phyloP scores from a whole-genome alignment of 2,329 filamentous ascomycete genomes.

The Aspergillus chevalieri region DNA sequence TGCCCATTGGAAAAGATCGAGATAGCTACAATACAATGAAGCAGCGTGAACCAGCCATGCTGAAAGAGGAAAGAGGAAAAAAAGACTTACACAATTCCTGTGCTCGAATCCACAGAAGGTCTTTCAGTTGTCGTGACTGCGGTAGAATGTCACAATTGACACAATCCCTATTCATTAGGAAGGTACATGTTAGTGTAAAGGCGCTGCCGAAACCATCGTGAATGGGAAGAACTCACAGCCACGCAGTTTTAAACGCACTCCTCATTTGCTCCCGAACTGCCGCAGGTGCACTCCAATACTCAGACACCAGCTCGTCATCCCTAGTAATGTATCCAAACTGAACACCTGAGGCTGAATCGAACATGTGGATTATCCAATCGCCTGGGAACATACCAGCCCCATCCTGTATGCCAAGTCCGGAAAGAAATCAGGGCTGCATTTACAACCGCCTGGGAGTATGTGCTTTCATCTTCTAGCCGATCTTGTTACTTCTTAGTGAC shows the following conservation, averaged over 20 bases:
- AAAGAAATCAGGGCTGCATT: no score
- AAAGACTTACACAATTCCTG: not conserved
- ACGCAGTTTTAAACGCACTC: not conserved
- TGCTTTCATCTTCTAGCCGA: no score
- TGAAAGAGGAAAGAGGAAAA: not conserved
- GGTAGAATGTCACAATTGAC: not conserved
- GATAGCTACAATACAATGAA: not conserved
- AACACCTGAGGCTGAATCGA: not conserved
- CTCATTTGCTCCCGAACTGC: not conserved
- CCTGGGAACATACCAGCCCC: not conserved
- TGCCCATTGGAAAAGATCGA: not conserved
- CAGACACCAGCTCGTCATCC: not conserved
- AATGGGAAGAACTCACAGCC: not conserved
- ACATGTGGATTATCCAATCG: not conserved
- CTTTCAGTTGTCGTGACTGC: not conserved
- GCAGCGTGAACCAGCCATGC: not conserved
- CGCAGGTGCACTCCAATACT: not conserved
- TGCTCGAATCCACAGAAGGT: not conserved
- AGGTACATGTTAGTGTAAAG: not conserved
- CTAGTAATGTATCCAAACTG: not conserved
- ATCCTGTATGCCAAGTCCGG: not conserved
- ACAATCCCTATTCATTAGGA: not conserved
- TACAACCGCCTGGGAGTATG: not conserved
- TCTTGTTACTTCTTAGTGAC: no score
- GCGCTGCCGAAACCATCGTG: not conserved